Conservation (phyloP, 768 basidiomycete species). For the Trametes maxima region DNA sequence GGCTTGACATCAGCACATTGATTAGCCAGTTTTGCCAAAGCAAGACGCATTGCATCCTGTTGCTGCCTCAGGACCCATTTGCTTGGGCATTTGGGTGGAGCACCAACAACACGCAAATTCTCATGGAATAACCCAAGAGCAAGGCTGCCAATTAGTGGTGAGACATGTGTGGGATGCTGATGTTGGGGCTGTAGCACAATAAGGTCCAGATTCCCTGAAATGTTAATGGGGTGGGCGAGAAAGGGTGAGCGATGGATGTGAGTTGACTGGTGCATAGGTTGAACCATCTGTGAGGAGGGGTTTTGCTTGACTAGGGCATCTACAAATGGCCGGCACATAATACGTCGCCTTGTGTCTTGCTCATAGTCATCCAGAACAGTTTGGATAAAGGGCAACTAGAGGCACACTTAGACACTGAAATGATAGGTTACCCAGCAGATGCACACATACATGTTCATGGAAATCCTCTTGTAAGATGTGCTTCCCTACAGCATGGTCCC, state of each 20-base stretch:
- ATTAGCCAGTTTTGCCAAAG: slow-evolving; percentile 8
- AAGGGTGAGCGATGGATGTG: background rate
- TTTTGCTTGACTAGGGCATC: background rate
- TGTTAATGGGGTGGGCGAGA: slow-evolving; percentile 3
- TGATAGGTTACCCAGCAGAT: no score
- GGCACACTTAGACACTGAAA: no score
- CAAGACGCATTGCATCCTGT: background rate
- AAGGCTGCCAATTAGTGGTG: slow-evolving; percentile 56
- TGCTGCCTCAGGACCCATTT: slow-evolving; percentile 1
- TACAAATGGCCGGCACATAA: background rate
- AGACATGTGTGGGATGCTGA: slow-evolving; percentile 62
- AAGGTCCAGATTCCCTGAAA: slow-evolving; percentile 50
- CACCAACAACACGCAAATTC: slow-evolving; percentile 54
- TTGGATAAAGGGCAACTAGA: slow-evolving; percentile 2
- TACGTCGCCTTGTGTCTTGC: background rate
- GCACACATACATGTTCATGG: background rate
- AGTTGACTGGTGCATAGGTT: slow-evolving; percentile 8
- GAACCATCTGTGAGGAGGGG: background rate
- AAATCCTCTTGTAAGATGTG: background rate
- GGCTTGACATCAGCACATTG: background rate
- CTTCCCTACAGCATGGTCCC: slow-evolving; percentile 6
- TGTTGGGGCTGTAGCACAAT: slow-evolving; percentile 57
- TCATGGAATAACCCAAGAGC: slow-evolving; percentile 58
- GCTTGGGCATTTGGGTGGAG: slow-evolving; percentile 33
- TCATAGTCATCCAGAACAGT: background rate